Conservation (phyloP, 352 stramenopile species). For the Phytophthora cactorum region DNA sequence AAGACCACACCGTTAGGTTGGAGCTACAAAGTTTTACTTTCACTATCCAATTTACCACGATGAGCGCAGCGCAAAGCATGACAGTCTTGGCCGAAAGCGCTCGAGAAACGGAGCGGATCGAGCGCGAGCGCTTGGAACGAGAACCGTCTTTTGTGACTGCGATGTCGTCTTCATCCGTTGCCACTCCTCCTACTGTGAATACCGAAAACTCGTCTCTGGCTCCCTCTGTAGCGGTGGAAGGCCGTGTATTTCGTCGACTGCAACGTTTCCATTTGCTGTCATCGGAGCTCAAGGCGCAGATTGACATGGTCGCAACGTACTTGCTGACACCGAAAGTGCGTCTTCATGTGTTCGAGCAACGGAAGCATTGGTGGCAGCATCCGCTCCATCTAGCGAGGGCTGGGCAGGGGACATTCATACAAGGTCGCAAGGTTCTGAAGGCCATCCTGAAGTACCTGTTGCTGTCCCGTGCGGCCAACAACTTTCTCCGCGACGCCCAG, state of each 20-base stretch:
- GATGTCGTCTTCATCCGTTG: constrained; percentile 12
- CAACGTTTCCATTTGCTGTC: constrained; percentile 41
- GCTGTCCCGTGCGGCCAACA: constrained; percentile 38
- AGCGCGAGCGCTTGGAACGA: constrained; percentile 38
- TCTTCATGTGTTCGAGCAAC: constrained; percentile 30
- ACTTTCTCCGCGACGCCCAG: constrained; percentile 31
- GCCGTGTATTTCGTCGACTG: constrained; percentile 46
- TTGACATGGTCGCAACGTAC: constrained; percentile 42
- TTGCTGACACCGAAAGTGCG: constrained; percentile 41
- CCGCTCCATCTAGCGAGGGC: constrained; percentile 29
- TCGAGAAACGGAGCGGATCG: constrained; percentile 29
- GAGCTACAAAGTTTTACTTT: background rate
- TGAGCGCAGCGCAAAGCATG: constrained; percentile 44
- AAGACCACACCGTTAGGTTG: constrained; percentile 13
- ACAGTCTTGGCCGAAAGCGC: constrained; percentile 38
- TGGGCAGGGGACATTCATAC: constrained; percentile 38
- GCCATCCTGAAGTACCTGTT: constrained; percentile 35
- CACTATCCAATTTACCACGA: constrained; percentile 5
- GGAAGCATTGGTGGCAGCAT: constrained; percentile 41
- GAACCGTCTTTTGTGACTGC: constrained; percentile 30
- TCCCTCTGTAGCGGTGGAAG: constrained; percentile 20
- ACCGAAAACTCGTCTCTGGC: background rate
- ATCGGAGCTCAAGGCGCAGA: constrained; percentile 39
- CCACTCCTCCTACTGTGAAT: background rate
- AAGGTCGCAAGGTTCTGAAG: constrained; percentile 46